Evolutionary conservation across 1,139 yeast genomes (phyloP).

Genomic region (Pneumocystis jirovecii): DNA sequence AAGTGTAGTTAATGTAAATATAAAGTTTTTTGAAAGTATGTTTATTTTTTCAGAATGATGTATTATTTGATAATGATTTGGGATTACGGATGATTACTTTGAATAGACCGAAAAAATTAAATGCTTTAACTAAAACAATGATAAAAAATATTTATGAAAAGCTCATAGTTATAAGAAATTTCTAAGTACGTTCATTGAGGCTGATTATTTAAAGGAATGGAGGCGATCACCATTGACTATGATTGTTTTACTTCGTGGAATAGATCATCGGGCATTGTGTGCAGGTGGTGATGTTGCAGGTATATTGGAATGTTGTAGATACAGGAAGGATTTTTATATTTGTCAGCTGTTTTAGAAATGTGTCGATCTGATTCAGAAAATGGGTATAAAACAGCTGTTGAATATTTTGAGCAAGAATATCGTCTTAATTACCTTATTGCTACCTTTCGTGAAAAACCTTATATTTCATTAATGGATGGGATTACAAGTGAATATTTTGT

Average conservation of each 20-base stretch:
- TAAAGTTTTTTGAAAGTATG: background rate
- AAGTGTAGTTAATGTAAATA: conserved; percentile 20
- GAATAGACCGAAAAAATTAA: conserved; percentile 70
- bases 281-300: conserved; percentile 92
- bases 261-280: conserved; percentile 34
- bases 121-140: conserved; percentile 74
- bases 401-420: conserved; percentile 69
- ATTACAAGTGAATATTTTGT: conserved; percentile 34
- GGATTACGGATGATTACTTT: conserved; percentile 62
- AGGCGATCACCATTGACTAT: conserved; percentile 52
- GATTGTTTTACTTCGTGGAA: conserved; percentile 54
- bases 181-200: background rate
- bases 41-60: conserved; percentile 20
- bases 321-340: background rate
- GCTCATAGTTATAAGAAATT: conserved; percentile 23
- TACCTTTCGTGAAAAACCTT: conserved; percentile 61
- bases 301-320: conserved; percentile 34
- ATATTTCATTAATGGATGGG: conserved; percentile 74
- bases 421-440: conserved; percentile 65
- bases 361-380: conserved; percentile 12
- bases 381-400: conserved; percentile 32
- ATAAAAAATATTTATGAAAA: conserved; percentile 60
- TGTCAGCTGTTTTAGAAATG: background rate
- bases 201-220: conserved; percentile 35
- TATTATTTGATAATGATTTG: conserved; percentile 46